A percentile compares a stretch with the other conserved stretches of the same genome.
Conservation (phyloP, 352 stramenopile genomes). For the Peronospora farinosa region DNA sequence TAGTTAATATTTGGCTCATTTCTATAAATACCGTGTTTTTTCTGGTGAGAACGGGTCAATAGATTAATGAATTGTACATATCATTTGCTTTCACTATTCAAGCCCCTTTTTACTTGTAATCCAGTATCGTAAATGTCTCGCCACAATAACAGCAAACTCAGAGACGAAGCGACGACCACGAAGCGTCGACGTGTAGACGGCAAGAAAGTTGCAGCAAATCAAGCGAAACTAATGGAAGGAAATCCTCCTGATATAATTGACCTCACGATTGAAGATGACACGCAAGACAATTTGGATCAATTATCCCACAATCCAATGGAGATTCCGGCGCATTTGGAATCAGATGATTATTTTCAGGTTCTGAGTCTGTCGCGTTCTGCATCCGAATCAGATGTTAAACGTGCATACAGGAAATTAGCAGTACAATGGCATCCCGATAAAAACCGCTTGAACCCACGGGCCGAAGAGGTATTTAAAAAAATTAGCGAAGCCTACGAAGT, state of each 20-base stretch:
- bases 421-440: conserved; percentile 93
- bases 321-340: conserved; percentile 43
- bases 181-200: conserved; percentile 8
- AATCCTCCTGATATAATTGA: conserved; percentile 11
- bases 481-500: conserved; percentile 88
- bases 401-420: conserved; percentile 59
- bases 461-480: conserved; percentile 87
- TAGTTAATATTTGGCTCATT: too few relatives aligned
- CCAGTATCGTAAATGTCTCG: not conserved
- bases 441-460: conserved; percentile 71
- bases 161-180: not conserved
- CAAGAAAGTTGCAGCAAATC: conserved; percentile 4
- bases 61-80: too few relatives aligned
- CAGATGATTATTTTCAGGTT: conserved; percentile 70
- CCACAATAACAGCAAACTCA: not conserved
- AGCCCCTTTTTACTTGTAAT: not conserved
- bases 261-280: conserved; percentile 14
- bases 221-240: conserved; percentile 1
- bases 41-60: too few relatives aligned
- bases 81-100: not conserved
- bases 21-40: too few relatives aligned
- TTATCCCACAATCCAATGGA: conserved; percentile 2
- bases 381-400: conserved; percentile 50
- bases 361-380: conserved; percentile 38
- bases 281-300: conserved; percentile 1